A percentile compares a stretch with the other conserved stretches of the same genome.
These are phyloP conservation scores for Zea mays DNA, from an alignment of 176 grass and related monocot species.

Conservation along the genomic window DNA sequence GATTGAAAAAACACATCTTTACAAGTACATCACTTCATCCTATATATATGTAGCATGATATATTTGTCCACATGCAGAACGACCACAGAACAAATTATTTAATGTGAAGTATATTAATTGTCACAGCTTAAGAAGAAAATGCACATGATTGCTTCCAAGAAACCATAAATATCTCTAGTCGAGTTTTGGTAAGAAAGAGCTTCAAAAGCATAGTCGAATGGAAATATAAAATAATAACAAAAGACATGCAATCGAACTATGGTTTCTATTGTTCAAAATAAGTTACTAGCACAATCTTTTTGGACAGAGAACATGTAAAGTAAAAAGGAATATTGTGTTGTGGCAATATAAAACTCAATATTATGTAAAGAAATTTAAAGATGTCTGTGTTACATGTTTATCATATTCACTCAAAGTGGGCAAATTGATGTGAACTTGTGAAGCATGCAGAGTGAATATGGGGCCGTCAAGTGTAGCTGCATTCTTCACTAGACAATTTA, in stretches of 20 bases:
- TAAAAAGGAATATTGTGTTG: background rate
- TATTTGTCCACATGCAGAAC: slow-evolving; percentile 16
- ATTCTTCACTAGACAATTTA: slow-evolving; percentile 84
- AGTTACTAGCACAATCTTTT: background rate
- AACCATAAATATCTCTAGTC: background rate
- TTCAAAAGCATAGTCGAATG: background rate
- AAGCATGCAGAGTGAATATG: slow-evolving; percentile 80
- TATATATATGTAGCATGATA: background rate
- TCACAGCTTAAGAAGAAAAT: background rate
- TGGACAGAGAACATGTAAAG: slow-evolving; percentile 2
- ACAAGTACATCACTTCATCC: background rate
- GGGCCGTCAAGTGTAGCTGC: slow-evolving; percentile 71
- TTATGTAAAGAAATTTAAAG: slow-evolving; percentile 11
- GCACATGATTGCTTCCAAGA: background rate
- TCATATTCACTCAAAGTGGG: slow-evolving; percentile 84
- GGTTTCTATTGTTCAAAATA: slow-evolving; percentile 6
- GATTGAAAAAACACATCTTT: background rate
- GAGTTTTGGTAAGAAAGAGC: background rate
- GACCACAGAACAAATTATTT: slow-evolving; percentile 14
- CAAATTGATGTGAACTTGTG: slow-evolving; percentile 75
- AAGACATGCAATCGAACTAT: background rate
- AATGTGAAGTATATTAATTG: slow-evolving; percentile 17
- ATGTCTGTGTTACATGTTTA: slow-evolving; percentile 67
- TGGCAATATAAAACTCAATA: slow-evolving; percentile 8
- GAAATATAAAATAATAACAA: background rate